These are phyloP conservation scores for Pyrenophora seminiperda DNA, from an alignment of 2,329 filamentous ascomycete species.

Conservation along the genomic window DNA sequence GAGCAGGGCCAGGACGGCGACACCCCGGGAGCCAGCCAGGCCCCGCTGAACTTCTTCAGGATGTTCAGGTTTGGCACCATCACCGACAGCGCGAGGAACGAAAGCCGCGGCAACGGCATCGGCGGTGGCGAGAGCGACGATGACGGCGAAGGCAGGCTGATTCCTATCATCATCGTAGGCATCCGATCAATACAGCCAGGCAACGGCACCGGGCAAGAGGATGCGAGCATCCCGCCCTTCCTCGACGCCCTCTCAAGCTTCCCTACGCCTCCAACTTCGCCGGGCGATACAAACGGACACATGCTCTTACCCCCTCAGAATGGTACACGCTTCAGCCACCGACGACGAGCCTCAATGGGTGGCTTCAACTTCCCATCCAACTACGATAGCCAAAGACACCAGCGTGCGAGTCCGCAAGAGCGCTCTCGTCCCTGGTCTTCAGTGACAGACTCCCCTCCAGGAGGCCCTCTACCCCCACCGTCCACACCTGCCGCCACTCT, in stretches of 20 bases:
- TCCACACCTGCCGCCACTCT: slow-evolving; percentile 65
- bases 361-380: slow-evolving; percentile 57
- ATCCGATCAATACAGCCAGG: slow-evolving; percentile 67
- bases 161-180: slow-evolving; percentile 72
- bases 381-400: slow-evolving; percentile 60
- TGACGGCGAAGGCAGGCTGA: slow-evolving; percentile 62
- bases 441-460: slow-evolving; percentile 61
- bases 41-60: slow-evolving; percentile 69
- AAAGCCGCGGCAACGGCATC: slow-evolving; percentile 30
- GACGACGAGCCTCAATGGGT: slow-evolving; percentile 60
- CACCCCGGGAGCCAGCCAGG: slow-evolving; percentile 49
- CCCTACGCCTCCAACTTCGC: slow-evolving; percentile 51
- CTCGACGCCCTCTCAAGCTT: slow-evolving; percentile 58
- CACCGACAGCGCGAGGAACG: slow-evolving; percentile 25
- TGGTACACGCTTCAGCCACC: slow-evolving; percentile 59
- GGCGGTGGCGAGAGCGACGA: slow-evolving; percentile 36
- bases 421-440: slow-evolving; percentile 51
- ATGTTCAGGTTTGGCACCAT: slow-evolving; percentile 70
- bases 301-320: slow-evolving; percentile 60
- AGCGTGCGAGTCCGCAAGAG: slow-evolving; percentile 50
- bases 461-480: slow-evolving; percentile 65
- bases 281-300: slow-evolving; percentile 57
- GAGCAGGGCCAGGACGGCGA: slow-evolving; percentile 48
- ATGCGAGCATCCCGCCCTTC: slow-evolving; percentile 54
- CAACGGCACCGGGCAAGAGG: slow-evolving; percentile 52